These are phyloP conservation scores for Kodamaea sp. DNA, from an alignment of 1,139 yeast species.

Conservation along the genomic window DNA sequence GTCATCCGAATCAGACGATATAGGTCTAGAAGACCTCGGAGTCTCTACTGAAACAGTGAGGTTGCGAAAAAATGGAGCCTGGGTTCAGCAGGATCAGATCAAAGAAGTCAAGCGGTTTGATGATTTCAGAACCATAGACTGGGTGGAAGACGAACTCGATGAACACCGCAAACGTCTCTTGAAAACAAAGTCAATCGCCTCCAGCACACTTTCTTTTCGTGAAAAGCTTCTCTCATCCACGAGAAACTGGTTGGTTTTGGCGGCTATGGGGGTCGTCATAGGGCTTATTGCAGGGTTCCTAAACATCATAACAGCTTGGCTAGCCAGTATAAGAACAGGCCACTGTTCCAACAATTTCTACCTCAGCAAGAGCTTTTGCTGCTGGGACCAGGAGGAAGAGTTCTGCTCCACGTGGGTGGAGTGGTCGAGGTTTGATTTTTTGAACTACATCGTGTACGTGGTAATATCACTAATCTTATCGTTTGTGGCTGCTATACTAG, in stretches of 20 bases:
- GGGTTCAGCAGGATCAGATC: conserved; percentile 40
- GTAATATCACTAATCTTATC: conserved; percentile 63
- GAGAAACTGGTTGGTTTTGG: conserved; percentile 75
- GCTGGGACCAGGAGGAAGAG: conserved; percentile 61
- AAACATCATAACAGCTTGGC: conserved; percentile 81
- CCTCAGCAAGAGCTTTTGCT: conserved; percentile 76
- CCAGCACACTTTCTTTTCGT: conserved; percentile 20
- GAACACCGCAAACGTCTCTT: conserved; percentile 49
- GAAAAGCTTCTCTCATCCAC: conserved; percentile 45
- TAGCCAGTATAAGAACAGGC: conserved; percentile 79
- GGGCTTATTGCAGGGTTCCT: conserved; percentile 83
- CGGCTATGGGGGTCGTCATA: conserved; percentile 70
- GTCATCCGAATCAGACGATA: background rate
- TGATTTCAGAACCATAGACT: conserved; percentile 73
- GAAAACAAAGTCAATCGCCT: conserved; percentile 17
- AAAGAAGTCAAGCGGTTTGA: conserved; percentile 49
- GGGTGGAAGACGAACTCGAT: conserved; percentile 74
- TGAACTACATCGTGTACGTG: conserved; percentile 63
- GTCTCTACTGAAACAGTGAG: conserved; percentile 14
- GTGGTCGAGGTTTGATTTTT: conserved; percentile 47
- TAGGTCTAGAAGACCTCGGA: background rate
- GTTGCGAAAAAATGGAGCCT: conserved; percentile 34
- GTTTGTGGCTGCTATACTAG: conserved; percentile 63
- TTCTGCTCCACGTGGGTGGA: conserved; percentile 56
- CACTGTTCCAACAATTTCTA: conserved; percentile 72